Evolutionary conservation across 345 rosid genomes (phyloP), one percentile per base, ranked within the genome.

Genomic region (Kandelia obovata): DNA sequence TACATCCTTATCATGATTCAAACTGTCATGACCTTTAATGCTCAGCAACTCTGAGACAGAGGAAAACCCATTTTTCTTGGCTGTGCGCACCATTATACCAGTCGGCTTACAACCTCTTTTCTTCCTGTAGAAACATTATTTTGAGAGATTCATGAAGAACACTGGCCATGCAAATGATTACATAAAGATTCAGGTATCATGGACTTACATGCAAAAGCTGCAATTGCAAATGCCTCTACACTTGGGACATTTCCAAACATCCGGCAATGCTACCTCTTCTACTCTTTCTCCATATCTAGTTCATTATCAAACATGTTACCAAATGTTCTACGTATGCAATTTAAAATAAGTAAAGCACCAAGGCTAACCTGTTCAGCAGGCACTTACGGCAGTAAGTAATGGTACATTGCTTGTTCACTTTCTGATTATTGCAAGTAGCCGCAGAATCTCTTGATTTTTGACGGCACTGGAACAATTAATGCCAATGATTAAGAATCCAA

Each of bases 161-260:
- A 47, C 27, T 31, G 32, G 39, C 64, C 64, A 11, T 61, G 32
- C 21, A 31, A 70, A 73, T 15, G 32, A 5, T 21, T 63, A 39
- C 51, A 47, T 56, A 46, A 64, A 53, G 70, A 59, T 31, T 2
- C 39, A 11, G 3, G 19, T 20, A n/a, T 59, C 27, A 35, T 62
- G 53, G 35, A 71, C 86, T 84, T 66, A 92, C 99, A 71, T 86
- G 86, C 99, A 95, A 1, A 20, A 28, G 73, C 97, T 95, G 77
- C 99, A 95, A 58, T 88, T 95, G 81, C 99, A 95, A 11, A 79
- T 81, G 64, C 83, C 96, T 53, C 83, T 85, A 69, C 99, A 95
- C 72, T 78, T 95, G 35, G 91, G 96, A 58, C 99, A 95, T 37
- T 65, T 62, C 99, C 99, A 95, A 61, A 81, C 76, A 35, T 62